Conservation (phyloP, 1,139 yeast species). For the Blastobotrys aristatus region DNA sequence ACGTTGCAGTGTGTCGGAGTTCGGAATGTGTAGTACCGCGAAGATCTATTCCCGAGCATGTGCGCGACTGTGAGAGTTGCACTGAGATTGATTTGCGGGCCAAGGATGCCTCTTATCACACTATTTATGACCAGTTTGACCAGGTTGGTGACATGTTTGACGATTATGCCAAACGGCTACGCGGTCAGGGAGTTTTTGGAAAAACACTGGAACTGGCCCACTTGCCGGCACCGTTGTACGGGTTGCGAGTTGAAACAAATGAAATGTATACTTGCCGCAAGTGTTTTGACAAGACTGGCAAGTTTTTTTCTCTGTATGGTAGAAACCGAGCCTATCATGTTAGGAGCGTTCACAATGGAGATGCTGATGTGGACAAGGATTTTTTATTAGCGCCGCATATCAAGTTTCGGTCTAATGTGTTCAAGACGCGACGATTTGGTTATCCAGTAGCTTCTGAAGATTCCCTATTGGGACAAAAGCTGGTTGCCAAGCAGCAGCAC, state of each 20-base stretch:
- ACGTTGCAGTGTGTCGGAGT: constrained; percentile 1
- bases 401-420: too few species aligned
- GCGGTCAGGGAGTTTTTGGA: background rate
- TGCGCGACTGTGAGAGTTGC: background rate
- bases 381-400: too few species aligned
- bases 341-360: too few species aligned
- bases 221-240: background rate
- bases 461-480: too few species aligned
- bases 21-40: background rate
- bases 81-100: background rate
- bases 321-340: too few species aligned
- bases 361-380: too few species aligned
- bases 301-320: background rate
- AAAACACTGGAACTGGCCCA: background rate
- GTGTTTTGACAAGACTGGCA: constrained; percentile 1
- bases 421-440: too few species aligned
- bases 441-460: too few species aligned
- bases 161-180: background rate
- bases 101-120: background rate
- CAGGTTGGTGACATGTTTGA: background rate
- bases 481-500: too few species aligned
- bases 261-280: background rate
- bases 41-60: background rate
- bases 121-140: background rate
- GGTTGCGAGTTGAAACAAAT: background rate